Evolutionary conservation across 2,329 filamentous ascomycete species (phyloP), one percentile per base, ranked within the genome.

Genomic region (Hymenoscyphus repandus): DNA sequence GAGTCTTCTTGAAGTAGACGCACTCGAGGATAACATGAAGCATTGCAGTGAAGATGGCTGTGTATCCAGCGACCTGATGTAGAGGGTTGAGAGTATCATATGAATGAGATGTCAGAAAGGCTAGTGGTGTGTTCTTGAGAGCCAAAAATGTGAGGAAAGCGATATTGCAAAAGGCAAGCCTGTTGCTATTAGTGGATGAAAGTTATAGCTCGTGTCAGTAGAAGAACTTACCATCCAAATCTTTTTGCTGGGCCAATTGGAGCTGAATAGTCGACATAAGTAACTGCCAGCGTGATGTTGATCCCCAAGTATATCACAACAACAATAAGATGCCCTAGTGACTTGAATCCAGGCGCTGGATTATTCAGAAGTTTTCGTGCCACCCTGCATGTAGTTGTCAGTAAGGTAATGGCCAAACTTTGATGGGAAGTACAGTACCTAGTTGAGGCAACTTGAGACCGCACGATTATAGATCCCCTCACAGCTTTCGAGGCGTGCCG

Each of bases 41-140:
- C 13, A 78, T 62, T 51, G 74, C 64, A 32, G 69, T 68, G 32
- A 69, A 50, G 22, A 81, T 69, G 15, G 75, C 74, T 6, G 69
- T 70, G 56, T 74, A 77, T 2, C 79, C 79, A 3, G 73, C 71
- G 15, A 77, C 66, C 51, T 75, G 75, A 57, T 83, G 80, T 2
- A 83, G 69, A 44, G 75, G 70, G 58, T 81, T 82, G 46, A 83
- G 72, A 17, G 76, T 72, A 53, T 83, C 79, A 61, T 83, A 79
- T 5, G 78, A 81, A 59, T 75, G 77, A 1, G 72, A 67, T 1
- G 75, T 75, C 10, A 83, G 56, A 52, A 74, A 72, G 0, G 74
- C 74, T 15, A 83, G 62, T 0, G 79, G 80, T 0, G 79, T 82
- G 59, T 82, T 81, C 58, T 81, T 82, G 38, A 83, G 67, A 1